Conservation (phyloP, 2,329 filamentous ascomycete species). For the Clarireedia hainanense region DNA sequence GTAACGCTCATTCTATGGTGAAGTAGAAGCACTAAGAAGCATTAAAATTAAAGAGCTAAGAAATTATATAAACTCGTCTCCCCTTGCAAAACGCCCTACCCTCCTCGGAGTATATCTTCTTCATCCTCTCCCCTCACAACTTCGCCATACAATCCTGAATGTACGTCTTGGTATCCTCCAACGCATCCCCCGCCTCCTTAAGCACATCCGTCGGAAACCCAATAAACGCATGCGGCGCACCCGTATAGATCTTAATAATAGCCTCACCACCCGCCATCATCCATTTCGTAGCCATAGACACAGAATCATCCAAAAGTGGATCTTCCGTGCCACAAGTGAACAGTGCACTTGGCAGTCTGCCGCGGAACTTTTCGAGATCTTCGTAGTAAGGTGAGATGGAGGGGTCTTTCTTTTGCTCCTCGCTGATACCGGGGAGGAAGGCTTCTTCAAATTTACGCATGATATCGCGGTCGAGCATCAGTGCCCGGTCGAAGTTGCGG, state of each 20-base stretch:
- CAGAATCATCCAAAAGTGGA: slow-evolving; percentile 42
- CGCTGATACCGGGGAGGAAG: slow-evolving; percentile 35
- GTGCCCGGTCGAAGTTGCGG: slow-evolving; percentile 16
- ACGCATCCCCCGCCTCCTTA: slow-evolving; percentile 14
- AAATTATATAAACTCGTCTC: neutral
- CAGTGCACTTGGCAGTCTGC: slow-evolving; percentile 41
- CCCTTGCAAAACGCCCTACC: too few species aligned
- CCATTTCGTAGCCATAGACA: slow-evolving; percentile 49
- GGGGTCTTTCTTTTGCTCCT: slow-evolving; percentile 36
- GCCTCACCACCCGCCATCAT: slow-evolving; percentile 40
- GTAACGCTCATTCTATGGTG: too few species aligned
- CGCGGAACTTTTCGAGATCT: slow-evolving; percentile 31
- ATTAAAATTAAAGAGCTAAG: too few species aligned
- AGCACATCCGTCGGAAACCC: slow-evolving; percentile 11
- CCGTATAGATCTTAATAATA: slow-evolving; percentile 45
- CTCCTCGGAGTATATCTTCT: too few species aligned
- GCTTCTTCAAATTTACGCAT: slow-evolving; percentile 40
- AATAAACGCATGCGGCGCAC: slow-evolving; percentile 45
- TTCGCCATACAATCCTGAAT: slow-evolving; percentile 13
- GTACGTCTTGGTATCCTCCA: slow-evolving; percentile 16
- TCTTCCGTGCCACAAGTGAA: slow-evolving; percentile 49
- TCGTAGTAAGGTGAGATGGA: slow-evolving; percentile 43
- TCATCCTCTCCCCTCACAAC: neutral
- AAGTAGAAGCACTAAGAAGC: too few species aligned
- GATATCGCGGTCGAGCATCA: slow-evolving; percentile 38